Evolutionary conservation across 2,329 filamentous ascomycete genomes (phyloP), one percentile per base, ranked within the genome.

Genomic region (Nemania sp.): DNA sequence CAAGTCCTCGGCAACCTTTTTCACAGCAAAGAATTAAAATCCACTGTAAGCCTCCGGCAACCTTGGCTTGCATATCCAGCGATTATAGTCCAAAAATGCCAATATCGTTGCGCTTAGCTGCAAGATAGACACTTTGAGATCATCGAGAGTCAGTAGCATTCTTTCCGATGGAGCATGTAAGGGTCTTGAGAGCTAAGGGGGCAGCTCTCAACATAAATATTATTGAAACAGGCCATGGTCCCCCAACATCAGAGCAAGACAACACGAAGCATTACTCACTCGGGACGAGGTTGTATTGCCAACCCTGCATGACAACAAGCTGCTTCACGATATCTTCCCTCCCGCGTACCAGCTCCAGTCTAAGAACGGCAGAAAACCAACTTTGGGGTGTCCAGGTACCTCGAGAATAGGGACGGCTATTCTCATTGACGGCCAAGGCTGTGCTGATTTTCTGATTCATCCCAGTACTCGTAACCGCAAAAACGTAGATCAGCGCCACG

Each of bases 331-430:
- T 74, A 47, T 77, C 73, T 49, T 63, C 67, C 43, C 73, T 69
- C 13, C 64, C 62, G 41, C 73, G 68, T 22, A 72, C 70, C 5
- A 81, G 60, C 47, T 78, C 71, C 22, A 82, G 73, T 41, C 71
- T 64, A 52, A 79, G 71, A 32, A 82, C 72, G 5, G 79, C 79
- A 3, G 72, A 64, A 64, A 80, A 79, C 81, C 81, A 82, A 67
- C 74, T 79, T 69, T 81, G 79, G 20, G 81, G 80, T 20, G 80
- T 80, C 81, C 81, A 82, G 8, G 65, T 47, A 49, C 73, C 70
- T 8, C 75, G 58, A 0, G 75, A 73, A 55, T 82, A 82, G 2
- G 73, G 69, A n/a, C 38, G 47, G 13, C 74, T 71, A n/a, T 73
- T 52, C 15, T 75, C 58, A 1, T 51, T 24, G 13, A 60, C 53